Conservation (phyloP, 1,139 yeast species). For the Suhomyces choctaworum region DNA sequence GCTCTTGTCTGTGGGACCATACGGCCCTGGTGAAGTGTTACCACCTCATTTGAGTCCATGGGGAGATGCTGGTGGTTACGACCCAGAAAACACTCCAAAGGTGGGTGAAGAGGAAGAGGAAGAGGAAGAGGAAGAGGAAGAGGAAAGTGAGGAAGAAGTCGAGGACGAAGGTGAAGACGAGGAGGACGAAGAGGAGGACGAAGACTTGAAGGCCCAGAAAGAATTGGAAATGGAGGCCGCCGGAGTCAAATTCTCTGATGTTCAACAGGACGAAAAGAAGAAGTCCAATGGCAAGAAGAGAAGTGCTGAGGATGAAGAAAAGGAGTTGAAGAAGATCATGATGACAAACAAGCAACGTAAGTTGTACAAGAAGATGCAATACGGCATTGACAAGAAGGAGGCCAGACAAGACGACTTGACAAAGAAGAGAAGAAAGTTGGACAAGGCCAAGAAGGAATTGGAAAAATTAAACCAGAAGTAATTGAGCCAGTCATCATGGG, state of each 20-base stretch:
- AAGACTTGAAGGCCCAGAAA: conserved; percentile 67
- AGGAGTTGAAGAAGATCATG: conserved; percentile 90
- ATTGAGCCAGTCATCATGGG: neutral
- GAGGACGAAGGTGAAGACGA: conserved; percentile 51
- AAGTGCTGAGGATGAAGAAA: conserved; percentile 66
- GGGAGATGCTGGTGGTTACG: conserved; percentile 93
- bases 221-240: conserved; percentile 90
- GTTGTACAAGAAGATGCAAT: conserved; percentile 92
- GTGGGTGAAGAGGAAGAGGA: conserved; percentile 37
- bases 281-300: conserved; percentile 40
- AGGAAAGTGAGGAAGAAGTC: conserved; percentile 51
- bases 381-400: conserved; percentile 84
- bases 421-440: conserved; percentile 76
- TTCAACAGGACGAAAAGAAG: conserved; percentile 32
- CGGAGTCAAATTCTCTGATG: conserved; percentile 75
- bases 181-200: conserved; percentile 53
- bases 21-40: conserved; percentile 91
- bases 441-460: conserved; percentile 63
- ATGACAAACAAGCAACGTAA: conserved; percentile 96
- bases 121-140: conserved; percentile 52
- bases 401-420: conserved; percentile 71
- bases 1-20: conserved; percentile 72
- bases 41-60: conserved; percentile 99
- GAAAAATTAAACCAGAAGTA: conserved; percentile 35
- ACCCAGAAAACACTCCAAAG: conserved; percentile 62